Evolutionary conservation across 495 filamentous ascomycete species (phyloP), one percentile per base, ranked within the genome.

Genomic region (Neurospora africana): DNA sequence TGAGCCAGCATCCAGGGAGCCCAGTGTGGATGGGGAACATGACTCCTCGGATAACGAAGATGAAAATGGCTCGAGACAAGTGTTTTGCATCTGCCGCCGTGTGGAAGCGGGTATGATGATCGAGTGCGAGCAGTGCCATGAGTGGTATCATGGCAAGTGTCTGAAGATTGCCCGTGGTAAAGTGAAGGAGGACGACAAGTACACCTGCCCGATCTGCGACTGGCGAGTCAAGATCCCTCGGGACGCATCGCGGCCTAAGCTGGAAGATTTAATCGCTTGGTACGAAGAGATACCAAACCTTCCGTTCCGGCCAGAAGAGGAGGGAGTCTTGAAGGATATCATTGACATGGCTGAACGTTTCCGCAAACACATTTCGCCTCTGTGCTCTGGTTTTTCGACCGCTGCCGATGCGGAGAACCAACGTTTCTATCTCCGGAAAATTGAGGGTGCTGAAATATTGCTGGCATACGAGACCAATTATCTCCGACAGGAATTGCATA

Each of bases 71-170:
- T 30, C 23, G 23, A 65, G 53, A 17, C 94, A 98, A 80, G 94
- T 98, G 4, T 99, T 98, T 81, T 99, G 95, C 81, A 97, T 99
- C 76, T 99, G 95, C 81, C 90, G 95, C 71, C 90, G 90, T 72
- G 89, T 91, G 21, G 95, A 99, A 80, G 93, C 95, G 41, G 95
- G 95, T 30, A 95, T 98, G 91, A 99, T 99, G 95, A 97, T 99
- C 75, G 95, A 99, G 79, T 99, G 95, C 81, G 95, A 97, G 80
- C 84, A 97, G 40, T 99, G 95, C 80, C 94, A 97, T 75, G 95
- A 99, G 82, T 99, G 95, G 95, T 99, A 99, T 77, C 95, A 99
- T 76, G 93, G 95, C 44, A 98, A 98, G 81, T 99, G 95, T 78
- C 86, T 99, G 41, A 99, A 99, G 84, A 98, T 99, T 72, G 96